These are phyloP conservation scores for Xanthoparmelia taractica DNA, from an alignment of 495 filamentous ascomycete genomes.

Conservation along the genomic window DNA sequence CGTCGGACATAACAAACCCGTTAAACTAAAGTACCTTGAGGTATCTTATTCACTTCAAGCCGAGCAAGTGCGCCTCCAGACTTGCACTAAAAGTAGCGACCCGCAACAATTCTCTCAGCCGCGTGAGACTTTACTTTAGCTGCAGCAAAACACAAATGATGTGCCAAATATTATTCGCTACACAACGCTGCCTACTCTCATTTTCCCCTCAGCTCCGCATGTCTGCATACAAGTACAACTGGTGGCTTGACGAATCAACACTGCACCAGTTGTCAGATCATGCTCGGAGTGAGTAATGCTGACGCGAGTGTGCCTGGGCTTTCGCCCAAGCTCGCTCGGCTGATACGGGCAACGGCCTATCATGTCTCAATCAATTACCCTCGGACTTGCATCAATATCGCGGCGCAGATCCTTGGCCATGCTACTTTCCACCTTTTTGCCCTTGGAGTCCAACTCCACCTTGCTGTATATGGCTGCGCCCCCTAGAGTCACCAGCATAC, in stretches of 20 bases:
- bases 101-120: not conserved
- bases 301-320: no score
- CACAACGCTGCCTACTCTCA: no score
- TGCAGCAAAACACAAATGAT: not conserved
- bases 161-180: no score
- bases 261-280: not conserved
- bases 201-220: not conserved
- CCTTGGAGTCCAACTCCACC: slow-evolving; percentile 20
- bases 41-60: no score
- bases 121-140: not conserved
- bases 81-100: not conserved
- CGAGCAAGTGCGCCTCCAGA: not conserved
- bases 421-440: slow-evolving; percentile 8
- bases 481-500: slow-evolving; percentile 19
- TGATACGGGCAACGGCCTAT: not conserved
- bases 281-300: no score
- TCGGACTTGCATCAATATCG: not conserved
- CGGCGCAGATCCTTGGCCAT: slow-evolving; percentile 9
- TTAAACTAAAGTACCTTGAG: no score
- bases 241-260: not conserved
- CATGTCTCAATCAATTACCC: not conserved
- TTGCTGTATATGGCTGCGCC: slow-evolving; percentile 22
- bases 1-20: not conserved
- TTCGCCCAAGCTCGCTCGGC: not conserved
- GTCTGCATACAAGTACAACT: not conserved